Percentiles rank a stretch among this genome's conserved stretches.
Evolutionary conservation across 202 grass and related monocot genomes (phyloP).

Genomic region (Alloteropsis angusta): DNA sequence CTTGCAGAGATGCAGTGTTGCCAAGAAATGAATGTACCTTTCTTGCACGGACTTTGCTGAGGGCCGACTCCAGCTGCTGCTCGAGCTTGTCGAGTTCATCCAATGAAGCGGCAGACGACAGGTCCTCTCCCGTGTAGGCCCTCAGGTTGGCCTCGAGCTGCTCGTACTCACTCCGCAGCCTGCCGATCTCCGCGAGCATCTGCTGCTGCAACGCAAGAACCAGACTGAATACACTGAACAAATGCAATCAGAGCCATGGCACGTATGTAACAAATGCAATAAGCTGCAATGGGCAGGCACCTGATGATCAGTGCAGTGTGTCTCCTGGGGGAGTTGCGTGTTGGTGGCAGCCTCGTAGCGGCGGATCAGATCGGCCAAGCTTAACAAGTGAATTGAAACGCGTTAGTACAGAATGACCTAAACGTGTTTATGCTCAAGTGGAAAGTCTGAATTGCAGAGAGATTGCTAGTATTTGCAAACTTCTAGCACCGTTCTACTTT

Average conservation of each 20-base stretch:
- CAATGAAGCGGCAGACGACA: constrained; percentile 18
- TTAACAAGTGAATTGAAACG: neutral
- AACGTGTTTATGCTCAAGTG: neutral
- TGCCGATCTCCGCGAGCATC: constrained; percentile 22
- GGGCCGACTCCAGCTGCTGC: constrained; percentile 29
- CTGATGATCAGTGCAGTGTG: neutral
- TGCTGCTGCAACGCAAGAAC: constrained; percentile 14
- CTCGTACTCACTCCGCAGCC: constrained; percentile 24
- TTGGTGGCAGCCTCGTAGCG: constrained; percentile 30
- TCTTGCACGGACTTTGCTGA: constrained; percentile 35
- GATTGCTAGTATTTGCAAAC: neutral
- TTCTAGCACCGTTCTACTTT: neutral
- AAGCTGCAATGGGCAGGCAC: neutral
- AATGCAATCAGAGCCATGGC: neutral
- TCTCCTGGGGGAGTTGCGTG: constrained; percentile 13
- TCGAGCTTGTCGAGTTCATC: constrained; percentile 33
- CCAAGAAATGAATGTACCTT: constrained; percentile 22
- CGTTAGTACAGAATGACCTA: neutral
- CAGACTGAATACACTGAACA: neutral
- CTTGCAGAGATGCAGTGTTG: neutral
- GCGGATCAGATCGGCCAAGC: constrained; percentile 42
- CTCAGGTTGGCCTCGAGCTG: constrained; percentile 27
- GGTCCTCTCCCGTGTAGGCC: constrained; percentile 28
- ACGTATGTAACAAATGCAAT: neutral
- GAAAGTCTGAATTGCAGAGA: neutral